A percentile compares a stretch with the other conserved stretches of the same genome.
Conservation (phyloP, 345 rosid species). For the Arabis hirsuta region DNA sequence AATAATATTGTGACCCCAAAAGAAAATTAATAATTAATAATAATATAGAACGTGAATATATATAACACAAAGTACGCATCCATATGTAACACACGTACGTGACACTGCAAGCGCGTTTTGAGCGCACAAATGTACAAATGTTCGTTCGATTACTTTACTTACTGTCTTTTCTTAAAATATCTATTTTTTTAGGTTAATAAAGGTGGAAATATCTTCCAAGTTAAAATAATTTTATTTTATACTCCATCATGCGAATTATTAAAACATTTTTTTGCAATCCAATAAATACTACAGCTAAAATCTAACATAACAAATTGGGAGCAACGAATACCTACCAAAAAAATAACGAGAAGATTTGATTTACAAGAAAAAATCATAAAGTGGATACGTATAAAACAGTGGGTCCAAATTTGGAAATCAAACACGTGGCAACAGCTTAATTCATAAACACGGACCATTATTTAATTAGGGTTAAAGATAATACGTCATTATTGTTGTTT, state of each 20-base stretch:
- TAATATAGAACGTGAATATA: slow-evolving; percentile 30
- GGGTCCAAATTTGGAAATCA: slow-evolving; percentile 23
- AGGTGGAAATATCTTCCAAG: slow-evolving; percentile 21
- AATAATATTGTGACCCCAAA: too few species aligned
- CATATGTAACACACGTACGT: slow-evolving; percentile 38
- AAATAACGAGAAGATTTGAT: slow-evolving; percentile 25
- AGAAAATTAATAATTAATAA: not conserved
- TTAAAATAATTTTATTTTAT: not conserved
- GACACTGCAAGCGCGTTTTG: slow-evolving; percentile 30
- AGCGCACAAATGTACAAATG: slow-evolving; percentile 30
- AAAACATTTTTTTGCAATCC: not conserved
- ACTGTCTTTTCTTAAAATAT: slow-evolving; percentile 33
- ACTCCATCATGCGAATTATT: slow-evolving; percentile 8
- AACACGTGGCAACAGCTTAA: slow-evolving; percentile 33
- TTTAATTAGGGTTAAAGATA: slow-evolving; percentile 37
- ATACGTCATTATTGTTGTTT: slow-evolving; percentile 37
- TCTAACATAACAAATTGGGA: slow-evolving; percentile 23
- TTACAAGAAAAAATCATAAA: slow-evolving; percentile 1
- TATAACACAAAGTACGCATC: slow-evolving; percentile 27
- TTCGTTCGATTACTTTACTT: slow-evolving; percentile 26
- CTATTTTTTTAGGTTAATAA: slow-evolving; percentile 8
- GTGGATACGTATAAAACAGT: slow-evolving; percentile 11
- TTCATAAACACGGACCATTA: slow-evolving; percentile 23
- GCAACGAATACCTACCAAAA: slow-evolving; percentile 27
- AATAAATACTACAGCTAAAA: slow-evolving; percentile 24